phyloP scores from a whole-genome alignment of 2,329 filamentous ascomycete genomes.

The Penicillium sp. region DNA sequence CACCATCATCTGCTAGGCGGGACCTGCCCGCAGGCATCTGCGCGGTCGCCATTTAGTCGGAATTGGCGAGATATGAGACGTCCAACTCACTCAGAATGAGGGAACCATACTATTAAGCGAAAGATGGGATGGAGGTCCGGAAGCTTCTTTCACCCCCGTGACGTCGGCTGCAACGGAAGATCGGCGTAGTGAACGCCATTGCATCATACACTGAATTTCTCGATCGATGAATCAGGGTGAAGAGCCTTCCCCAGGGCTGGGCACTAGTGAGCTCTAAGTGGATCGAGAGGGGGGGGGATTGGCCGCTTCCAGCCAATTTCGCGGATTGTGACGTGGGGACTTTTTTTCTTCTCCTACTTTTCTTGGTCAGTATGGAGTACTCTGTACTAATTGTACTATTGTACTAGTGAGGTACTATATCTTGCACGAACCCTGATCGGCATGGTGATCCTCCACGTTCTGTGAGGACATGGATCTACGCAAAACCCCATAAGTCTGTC shows the following conservation, averaged over 20 bases:
- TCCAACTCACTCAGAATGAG: not conserved
- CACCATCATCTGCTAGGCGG: constrained; percentile 38
- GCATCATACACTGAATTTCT: constrained; percentile 22
- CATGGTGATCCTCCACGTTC: constrained; percentile 4
- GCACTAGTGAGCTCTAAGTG: not conserved
- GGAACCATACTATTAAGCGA: constrained; percentile 15
- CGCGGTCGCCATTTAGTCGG: constrained; percentile 31
- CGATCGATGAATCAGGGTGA: constrained; percentile 24
- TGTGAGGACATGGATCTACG: not conserved
- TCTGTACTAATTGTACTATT: too few relatives aligned
- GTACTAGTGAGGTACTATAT: not conserved
- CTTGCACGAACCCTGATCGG: not conserved
- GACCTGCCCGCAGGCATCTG: constrained; percentile 30
- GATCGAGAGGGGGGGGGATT: not conserved
- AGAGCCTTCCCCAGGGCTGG: not conserved
- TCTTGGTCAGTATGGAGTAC: not conserved
- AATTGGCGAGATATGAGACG: constrained; percentile 1
- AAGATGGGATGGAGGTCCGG: constrained; percentile 25
- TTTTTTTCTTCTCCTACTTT: not conserved
- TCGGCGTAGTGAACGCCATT: constrained; percentile 22
- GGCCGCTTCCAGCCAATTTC: not conserved
- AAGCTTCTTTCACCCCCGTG: constrained; percentile 30
- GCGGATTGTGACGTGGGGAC: constrained; percentile 14
- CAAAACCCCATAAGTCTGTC: not conserved
- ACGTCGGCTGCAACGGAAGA: constrained; percentile 33